Base-by-base conservation (phyloP, 2,329 filamentous ascomycete species). In the Botrytis aclada region DNA sequence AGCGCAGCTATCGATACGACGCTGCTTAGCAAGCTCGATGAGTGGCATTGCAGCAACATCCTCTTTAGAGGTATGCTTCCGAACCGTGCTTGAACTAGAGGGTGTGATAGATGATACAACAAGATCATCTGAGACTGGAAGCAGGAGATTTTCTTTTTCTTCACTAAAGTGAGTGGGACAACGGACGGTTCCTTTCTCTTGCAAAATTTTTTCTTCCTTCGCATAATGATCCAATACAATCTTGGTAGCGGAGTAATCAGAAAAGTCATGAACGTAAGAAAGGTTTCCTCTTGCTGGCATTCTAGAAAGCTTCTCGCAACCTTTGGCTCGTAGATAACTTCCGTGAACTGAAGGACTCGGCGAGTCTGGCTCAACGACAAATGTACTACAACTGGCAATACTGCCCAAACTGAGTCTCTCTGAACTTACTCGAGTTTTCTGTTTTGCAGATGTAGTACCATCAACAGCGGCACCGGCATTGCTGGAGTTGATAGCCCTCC, bases 231-330 rank as follows among this genome's bases (percentile, higher is more conserved):
- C 74, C 18, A 79, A 75, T 63, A 78, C 71, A 10, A 67, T 66
- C 70, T 76, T 77, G 58, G 78, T 73, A 41, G 76, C 72, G 10
- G 74, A 77, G 69, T 72, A 79, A 39, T 78, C 76, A 22, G 72
- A 74, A 51, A 77, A 78, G 37, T 79, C 77, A 73, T 79, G 78
- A 39, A 77, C 72, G 37, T 79, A 78, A 25, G 77, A 78, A 16
- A 77, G 69, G 22, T 78, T 47, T 37, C 29, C 61, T 34, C 60
- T 51, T 37, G 60, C 37, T 58, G 70, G 45, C 34, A 64, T 71
- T 51, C 65, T 69, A 16, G 65, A 69, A 32, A 69, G 56, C 34
- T 61, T 69, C 25, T 72, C 71, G 32, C 71, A 69, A 22, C 56
- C 37, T 29, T 69, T 56, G 9, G 37, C 37, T 10, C 51, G 32